Base-by-base conservation (phyloP, 164 flowering plant species). In the Aristolochia fimbriata region DNA sequence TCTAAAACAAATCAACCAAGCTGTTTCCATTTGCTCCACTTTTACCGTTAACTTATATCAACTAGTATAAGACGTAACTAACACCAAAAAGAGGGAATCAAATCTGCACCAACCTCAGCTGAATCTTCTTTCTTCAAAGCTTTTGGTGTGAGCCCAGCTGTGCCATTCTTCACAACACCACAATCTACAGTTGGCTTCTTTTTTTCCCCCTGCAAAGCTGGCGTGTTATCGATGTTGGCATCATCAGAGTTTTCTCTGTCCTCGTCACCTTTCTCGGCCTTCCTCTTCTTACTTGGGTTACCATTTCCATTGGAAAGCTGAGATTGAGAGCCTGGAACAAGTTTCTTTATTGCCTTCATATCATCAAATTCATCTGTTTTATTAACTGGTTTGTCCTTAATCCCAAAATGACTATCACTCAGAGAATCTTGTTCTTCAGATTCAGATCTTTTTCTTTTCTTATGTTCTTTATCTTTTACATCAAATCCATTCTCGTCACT, bases 361-460 rank as follows among this genome's bases (percentile, higher is more conserved):
- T 73, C 73, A 50, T 62, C 73, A 21, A 51, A 67, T 70, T 61
- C 52, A 22, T 72, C 79, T 48, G 60, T 59, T 62, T 80, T 77
- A 30, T 74, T 75, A 41, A 74, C 73, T 55, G 80, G 74, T 3
- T 62, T 25, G 60, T 75, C 77, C 62, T 78, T 78, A 58, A 13
- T 51, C 24, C 6, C 60, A 51, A 51, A 68, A 55, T 67, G 61
- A 4, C 66, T 73, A 68, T 49, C 60, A 53, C 63, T 58, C 51
- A 58, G 61, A 57, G 51, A n/a, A 37, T 67, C 72, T 45, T 21
- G 62, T 56, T 74, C 80, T 58, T 75, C 87, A 70, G 75, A 56
- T 60, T 56, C 73, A 27, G 53, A 43, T 57, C 82, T 73, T 73
- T 89, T 86, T 61, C 89, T 80, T 64, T 87, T 87, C 76, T 83